These are phyloP conservation scores for Xerocomellus intermedius DNA, from an alignment of 768 basidiomycete genomes.

Conservation along the genomic window DNA sequence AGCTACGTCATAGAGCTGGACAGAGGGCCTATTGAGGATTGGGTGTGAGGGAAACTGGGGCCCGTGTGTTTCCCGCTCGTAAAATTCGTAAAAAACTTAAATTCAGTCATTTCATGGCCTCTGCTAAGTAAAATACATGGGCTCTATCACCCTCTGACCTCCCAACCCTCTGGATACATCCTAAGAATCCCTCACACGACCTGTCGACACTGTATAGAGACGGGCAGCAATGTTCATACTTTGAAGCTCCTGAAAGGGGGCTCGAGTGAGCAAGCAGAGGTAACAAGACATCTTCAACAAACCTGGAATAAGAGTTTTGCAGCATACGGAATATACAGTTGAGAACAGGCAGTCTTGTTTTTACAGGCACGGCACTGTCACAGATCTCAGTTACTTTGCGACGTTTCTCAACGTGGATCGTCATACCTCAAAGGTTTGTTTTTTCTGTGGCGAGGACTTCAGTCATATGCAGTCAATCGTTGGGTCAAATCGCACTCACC, in stretches of 20 bases:
- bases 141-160: slow-evolving; percentile 1
- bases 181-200: slow-evolving; percentile 68
- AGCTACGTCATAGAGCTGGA: too few species aligned
- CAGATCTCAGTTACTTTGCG: background rate
- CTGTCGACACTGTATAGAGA: slow-evolving; percentile 82
- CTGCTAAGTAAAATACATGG: slow-evolving; percentile 37
- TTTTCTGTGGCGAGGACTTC: slow-evolving; percentile 57
- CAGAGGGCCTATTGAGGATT: too few species aligned
- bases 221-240: slow-evolving; percentile 94
- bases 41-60: too few species aligned
- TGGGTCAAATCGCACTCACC: slow-evolving; percentile 42
- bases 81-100: slow-evolving; percentile 13
- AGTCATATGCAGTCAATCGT: slow-evolving; percentile 8
- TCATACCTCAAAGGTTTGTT: slow-evolving; percentile 88
- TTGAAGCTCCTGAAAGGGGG: slow-evolving; percentile 69
- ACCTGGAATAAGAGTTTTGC: slow-evolving; percentile 97
- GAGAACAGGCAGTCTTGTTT: slow-evolving; percentile 71
- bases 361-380: slow-evolving; percentile 76
- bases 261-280: background rate
- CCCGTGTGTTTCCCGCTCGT: too few species aligned
- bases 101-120: slow-evolving; percentile 8
- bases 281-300: slow-evolving; percentile 19
- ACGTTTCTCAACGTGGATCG: background rate
- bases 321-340: slow-evolving; percentile 92
- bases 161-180: background rate